Evolutionary conservation across 2,329 filamentous ascomycete genomes (phyloP), one percentile per base, ranked within the genome.

Genomic region (Verticillium dahliae): DNA sequence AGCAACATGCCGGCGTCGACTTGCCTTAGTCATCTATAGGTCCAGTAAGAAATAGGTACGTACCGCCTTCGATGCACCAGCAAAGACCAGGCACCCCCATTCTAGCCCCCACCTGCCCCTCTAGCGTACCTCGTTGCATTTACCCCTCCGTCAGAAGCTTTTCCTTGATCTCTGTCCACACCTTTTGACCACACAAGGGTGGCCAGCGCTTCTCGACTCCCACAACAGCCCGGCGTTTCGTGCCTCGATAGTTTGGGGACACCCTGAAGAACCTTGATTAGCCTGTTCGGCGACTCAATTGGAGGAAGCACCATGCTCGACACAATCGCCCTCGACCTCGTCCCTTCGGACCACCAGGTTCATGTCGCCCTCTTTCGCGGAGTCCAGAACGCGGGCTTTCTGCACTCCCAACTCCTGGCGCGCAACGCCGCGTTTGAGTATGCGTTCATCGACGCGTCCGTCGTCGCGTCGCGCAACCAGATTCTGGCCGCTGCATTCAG

Each of bases 351-450:
- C 34, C 81, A 92, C 72, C 81, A 84, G 6, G 79, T 97, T 35
- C 87, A 95, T 74, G 77, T 91, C 58, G 88, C 86, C 54, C 78
- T 97, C 37, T 97, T 95, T 78, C 83, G 80, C 27, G 79, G 91
- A 72, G 85, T 98, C 61, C 73, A 83, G 64, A 99, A 99, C 73
- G 84, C 92, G 11, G 76, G 84, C 1, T 92, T 89, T 70, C 80
- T 99, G 54, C 89, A 92, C 59, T 81, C 88, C 67, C 93, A 97
- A 76, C 85, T 99, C 5, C 81, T 98, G n/a, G 83, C 86, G 6
- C 90, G 91, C 59, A 97, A 98, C 71, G 71, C 85, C 11, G 88
- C 89, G 9, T 98, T 93, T 69, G 92, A 98, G 75, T 98, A 98
- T 80, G 92, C 93, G 38, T 90, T 99, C 67, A 84, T 99, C 56